Percentiles rank a stretch among this genome's conserved stretches.
Conservation (phyloP, 257 asterid genomes). For the Rubia yunnanensis region DNA sequence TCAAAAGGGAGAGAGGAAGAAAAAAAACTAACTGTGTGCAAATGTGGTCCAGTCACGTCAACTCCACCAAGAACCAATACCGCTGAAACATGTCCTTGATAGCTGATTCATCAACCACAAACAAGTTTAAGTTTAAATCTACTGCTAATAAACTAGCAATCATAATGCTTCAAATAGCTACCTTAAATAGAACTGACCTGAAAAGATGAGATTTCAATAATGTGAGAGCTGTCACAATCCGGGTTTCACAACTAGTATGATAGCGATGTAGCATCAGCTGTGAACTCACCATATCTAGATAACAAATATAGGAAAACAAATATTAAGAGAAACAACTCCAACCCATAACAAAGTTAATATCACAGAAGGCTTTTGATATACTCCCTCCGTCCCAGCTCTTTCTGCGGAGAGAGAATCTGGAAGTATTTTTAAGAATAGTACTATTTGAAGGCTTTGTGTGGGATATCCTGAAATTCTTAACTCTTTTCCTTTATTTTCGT, state of each 20-base stretch:
- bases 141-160: conserved; percentile 10
- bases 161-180: conserved; percentile 8
- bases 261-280: conserved; percentile 77
- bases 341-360: not conserved
- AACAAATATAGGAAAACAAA: conserved; percentile 7
- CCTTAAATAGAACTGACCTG: conserved; percentile 35
- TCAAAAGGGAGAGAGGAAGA: not conserved
- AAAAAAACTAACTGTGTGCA: conserved; percentile 75
- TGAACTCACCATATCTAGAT: conserved; percentile 88
- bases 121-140: conserved; percentile 10
- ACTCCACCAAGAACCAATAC: conserved; percentile 98
- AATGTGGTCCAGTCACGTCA: conserved; percentile 83
- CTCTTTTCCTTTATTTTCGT: too few species aligned
- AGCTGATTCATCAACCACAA: conserved; percentile 22
- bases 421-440: too few species aligned
- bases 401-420: too few species aligned
- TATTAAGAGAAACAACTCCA: not conserved
- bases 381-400: too few species aligned
- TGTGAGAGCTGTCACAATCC: conserved; percentile 87
- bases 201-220: conserved; percentile 81
- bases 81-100: conserved; percentile 88
- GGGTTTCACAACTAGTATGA: conserved; percentile 89
- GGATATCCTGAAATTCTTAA: too few species aligned
- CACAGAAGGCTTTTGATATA: not conserved
- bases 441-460: too few species aligned